Base-by-base conservation (phyloP, 1,284 basidiomycete species). In the Pseudozyma pruni region DNA sequence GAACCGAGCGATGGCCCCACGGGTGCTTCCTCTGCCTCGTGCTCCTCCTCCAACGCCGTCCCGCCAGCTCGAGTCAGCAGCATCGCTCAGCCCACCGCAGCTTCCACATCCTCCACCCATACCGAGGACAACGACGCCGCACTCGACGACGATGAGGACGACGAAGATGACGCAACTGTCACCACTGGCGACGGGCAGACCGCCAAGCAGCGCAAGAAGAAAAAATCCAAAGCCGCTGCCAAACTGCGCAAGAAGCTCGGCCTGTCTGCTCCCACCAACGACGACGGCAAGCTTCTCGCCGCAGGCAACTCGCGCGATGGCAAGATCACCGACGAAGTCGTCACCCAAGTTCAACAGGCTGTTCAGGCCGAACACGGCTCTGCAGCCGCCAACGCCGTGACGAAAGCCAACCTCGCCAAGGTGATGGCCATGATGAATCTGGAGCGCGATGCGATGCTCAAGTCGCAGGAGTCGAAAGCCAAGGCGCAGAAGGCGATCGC, bases 211-310 rank as follows among this genome's bases (percentile, higher is more conserved):
- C 53, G 58, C 17, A 72, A 75, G 43, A 76, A 76, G 66, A 76
- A 78, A 34, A 76, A 75, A 58, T 70, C 60, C 41, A 77, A 77
- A 48, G 68, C 74, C 0, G 74, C 74, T 6, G 63, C 67, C 46
- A 78, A 76, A 43, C 48, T 76, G 25, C 67, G 64, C 32, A 76
- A 78, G 31, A 76, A 76, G 54, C 60, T 78, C 22, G 75, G 76
- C 11, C 43, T 75, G 10, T 52, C 20, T 23, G 17, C 44, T 20
- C 37, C 51, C 29, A 25, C 35, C 31, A 17, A 20, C 20, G 43
- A 32, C n/a, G 53, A 61, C 23, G 57, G 55, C 17, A 70, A 54
- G 42, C 63, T 66, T 20, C 49, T 62, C 5, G 66, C 60, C 8
- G 55, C 56, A 11, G 67, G 61, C 48, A 48, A 25, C 32, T 50